Base-by-base conservation (phyloP, 2,329 filamentous ascomycete species). In the Colletotrichum paranaense region DNA sequence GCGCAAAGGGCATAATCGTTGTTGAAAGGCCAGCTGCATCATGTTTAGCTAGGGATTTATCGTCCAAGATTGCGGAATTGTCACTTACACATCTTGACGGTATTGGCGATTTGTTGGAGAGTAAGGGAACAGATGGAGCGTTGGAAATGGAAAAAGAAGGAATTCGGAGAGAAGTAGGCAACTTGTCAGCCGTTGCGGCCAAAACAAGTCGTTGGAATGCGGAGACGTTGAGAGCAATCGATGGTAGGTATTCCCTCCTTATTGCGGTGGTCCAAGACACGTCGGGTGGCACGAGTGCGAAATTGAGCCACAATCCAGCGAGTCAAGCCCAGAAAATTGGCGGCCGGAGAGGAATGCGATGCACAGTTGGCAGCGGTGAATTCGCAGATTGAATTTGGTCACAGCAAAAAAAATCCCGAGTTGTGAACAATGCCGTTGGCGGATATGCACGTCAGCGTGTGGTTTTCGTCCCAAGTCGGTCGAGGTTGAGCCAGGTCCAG, bases 1-100 rank as follows among this genome's bases (percentile, higher is more conserved):
- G 81, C 59, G 78, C 76, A 77, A 91, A 89, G 62, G 90, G 90
- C 55, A 90, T 84, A 75, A 92, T 85, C 6, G 88, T 90, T 14
- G 88, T 90, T 60, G 74, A 56, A 24, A 72, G 74, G n/a, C 42
- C 12, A n/a, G 65, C 71, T 69, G 35, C 49, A 58, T 57, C 16
- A 56, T 1, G 38, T 52, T 68, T 32, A 67, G 12, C 6, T 53
- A 35, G 6, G 9, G 24, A 30, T 4, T 8, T 4, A 22, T 22
- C 11, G 12, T 3, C 5, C 38, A 9, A 28, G 2, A 22, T 38
- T 14, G 19, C 14, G n/a, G 28, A 2, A 26, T 19, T 24, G n/a
- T 22, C 12, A 73, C 70, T 73, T 73, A 75, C 70, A 75, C 73
- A 75, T 73, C 68, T 53, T 69, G 70, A 42, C 30, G 62, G 58